Evolutionary conservation across 331 rosid species (phyloP).

Genomic region (Pyrus hybrid): DNA sequence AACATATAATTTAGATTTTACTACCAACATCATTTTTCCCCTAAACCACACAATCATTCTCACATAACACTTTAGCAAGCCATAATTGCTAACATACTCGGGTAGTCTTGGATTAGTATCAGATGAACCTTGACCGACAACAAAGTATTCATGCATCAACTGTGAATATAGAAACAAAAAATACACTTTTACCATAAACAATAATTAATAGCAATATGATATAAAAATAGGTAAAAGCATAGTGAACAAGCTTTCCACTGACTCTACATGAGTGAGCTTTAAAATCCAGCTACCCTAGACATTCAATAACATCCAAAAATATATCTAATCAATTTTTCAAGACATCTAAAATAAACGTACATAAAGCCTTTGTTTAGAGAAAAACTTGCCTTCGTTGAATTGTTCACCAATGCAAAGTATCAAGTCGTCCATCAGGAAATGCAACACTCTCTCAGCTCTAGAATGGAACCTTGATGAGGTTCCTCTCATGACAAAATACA

Average conservation of each 20-base stretch:
- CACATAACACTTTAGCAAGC: not conserved
- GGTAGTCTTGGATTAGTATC: not conserved
- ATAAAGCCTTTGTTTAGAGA: not conserved
- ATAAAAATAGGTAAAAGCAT: not conserved
- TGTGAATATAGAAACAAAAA: not conserved
- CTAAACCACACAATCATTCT: not conserved
- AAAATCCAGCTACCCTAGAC: not conserved
- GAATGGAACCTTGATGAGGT: constrained; percentile 79
- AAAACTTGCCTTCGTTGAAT: constrained; percentile 40
- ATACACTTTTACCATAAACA: not conserved
- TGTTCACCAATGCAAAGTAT: constrained; percentile 33
- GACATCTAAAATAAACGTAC: not conserved
- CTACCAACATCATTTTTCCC: not conserved
- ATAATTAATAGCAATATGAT: not conserved
- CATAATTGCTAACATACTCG: not conserved
- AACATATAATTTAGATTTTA: not conserved
- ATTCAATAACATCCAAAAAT: too few relatives aligned
- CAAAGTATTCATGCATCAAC: not conserved
- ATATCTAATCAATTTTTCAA: not conserved
- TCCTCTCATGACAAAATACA: constrained; percentile 61
- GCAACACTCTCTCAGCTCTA: constrained; percentile 64
- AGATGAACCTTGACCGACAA: not conserved
- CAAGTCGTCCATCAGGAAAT: constrained; percentile 39
- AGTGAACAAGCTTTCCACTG: not conserved
- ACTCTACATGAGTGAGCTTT: not conserved